Evolutionary conservation across 345 rosid species (phyloP).

Genomic region (Gossypium rotundifolium): DNA sequence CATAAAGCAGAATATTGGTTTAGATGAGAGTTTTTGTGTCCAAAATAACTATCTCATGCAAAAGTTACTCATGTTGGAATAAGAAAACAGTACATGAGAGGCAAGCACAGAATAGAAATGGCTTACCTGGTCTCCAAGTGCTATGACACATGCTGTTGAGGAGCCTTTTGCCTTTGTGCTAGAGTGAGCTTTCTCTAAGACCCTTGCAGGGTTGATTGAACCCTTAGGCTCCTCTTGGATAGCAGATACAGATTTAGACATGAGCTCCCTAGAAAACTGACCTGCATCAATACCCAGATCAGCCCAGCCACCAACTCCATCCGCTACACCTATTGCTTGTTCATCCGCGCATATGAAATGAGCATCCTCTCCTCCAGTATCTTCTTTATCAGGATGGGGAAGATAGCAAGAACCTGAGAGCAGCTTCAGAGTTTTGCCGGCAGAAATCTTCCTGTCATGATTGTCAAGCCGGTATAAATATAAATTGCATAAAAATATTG

Average conservation of each 20-base stretch:
- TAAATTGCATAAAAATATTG: neutral
- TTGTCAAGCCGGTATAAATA: neutral
- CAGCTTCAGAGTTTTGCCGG: slow-evolving; percentile 54
- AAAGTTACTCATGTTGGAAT: neutral
- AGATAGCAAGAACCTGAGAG: slow-evolving; percentile 84
- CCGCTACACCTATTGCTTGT: slow-evolving; percentile 92
- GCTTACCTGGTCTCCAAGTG: slow-evolving; percentile 71
- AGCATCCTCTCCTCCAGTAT: slow-evolving; percentile 99
- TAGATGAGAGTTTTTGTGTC: neutral
- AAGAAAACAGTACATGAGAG: neutral
- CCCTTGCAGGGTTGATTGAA: slow-evolving; percentile 77
- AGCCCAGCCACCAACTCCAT: slow-evolving; percentile 99
- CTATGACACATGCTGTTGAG: slow-evolving; percentile 94
- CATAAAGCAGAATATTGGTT: neutral
- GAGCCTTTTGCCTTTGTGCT: slow-evolving; percentile 84
- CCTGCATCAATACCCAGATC: slow-evolving; percentile 87
- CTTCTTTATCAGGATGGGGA: slow-evolving; percentile 99
- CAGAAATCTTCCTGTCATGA: slow-evolving; percentile 36
- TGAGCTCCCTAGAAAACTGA: slow-evolving; percentile 77
- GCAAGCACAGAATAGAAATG: neutral
- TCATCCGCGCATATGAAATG: slow-evolving; percentile 80
- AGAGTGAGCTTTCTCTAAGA: slow-evolving; percentile 87
- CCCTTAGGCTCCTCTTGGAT: slow-evolving; percentile 85
- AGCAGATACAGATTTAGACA: slow-evolving; percentile 82
- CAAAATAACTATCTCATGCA: neutral